Evolutionary conservation across 176 grass and related monocot genomes (phyloP), one percentile per base, ranked within the genome.

Genomic region (Zoysia pacifica): DNA sequence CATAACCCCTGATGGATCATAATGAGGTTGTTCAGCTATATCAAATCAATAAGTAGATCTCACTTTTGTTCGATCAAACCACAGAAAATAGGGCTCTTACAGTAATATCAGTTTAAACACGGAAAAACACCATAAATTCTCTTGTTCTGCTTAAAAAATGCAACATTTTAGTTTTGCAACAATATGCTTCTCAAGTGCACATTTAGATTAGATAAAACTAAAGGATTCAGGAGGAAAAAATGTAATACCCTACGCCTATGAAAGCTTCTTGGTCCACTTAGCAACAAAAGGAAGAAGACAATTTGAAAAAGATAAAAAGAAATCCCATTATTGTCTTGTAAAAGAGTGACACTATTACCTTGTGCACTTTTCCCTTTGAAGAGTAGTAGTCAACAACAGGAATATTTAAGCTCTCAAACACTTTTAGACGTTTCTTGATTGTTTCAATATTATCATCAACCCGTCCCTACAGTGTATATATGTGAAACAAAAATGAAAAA

Each of bases 371-470:
- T 78, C 96, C 96, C 78, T 84, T 95, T 16, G 81, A 86, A 82
- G 90, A 65, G 69, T 99, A 99, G 86, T 95, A 84, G 43, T 94
- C 69, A 15, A 99, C 88, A 79, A 99, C 96, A 62, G 96, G 96
- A 84, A 99, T 86, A 87, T 91, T 93, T 83, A 94, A 79, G 72
- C 72, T 91, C 69, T 95, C 88, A 81, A 94, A 99, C 47, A 94
- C 88, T 86, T 99, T 83, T 65, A 99, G 76, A 42, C 92, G 90
- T 65, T 95, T 99, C 83, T 87, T 99, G 73, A 95, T 79, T 78
- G 96, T 95, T 67, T 93, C 88, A 46, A 99, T 91, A 75, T 99
- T 99, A 86, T 99, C 92, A 95, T 99, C 96, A 83, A 95, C 88
- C 88, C 92, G 83, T 51, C 96, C 96, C 96, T 99, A 72, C 13